Percentiles rank a stretch among this genome's conserved stretches.
phyloP scores from a whole-genome alignment of 2,329 filamentous ascomycete species.

The Penicillium glabrum region DNA sequence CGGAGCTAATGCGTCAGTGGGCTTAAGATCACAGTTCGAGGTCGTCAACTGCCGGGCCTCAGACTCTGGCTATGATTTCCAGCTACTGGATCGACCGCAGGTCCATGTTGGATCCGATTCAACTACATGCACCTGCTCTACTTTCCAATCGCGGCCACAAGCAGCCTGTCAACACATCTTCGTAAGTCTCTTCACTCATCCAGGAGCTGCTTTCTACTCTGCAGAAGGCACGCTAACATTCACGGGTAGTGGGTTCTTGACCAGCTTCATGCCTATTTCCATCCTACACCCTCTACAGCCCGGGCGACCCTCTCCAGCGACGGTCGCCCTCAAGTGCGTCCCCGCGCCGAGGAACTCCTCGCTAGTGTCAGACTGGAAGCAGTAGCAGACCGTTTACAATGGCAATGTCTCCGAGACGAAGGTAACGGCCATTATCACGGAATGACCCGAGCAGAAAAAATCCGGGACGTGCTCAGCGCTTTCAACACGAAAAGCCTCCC shows the following conservation, averaged over 20 bases:
- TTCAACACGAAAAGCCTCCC: conserved; percentile 42
- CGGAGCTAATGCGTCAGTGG: conserved; percentile 34
- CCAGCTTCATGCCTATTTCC: conserved; percentile 38
- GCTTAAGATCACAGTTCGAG: conserved; percentile 33
- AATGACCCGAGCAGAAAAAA: conserved; percentile 40
- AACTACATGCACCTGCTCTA: conserved; percentile 38
- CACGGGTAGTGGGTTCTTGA: conserved; percentile 41
- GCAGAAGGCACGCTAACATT: conserved; percentile 4
- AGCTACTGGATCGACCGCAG: conserved; percentile 35
- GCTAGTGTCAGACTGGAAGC: conserved; percentile 29
- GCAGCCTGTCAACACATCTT: conserved; percentile 45
- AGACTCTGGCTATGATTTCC: conserved; percentile 36
- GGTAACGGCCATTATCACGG: conserved; percentile 19
- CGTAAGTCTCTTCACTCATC: conserved; percentile 29
- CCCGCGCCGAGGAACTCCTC: conserved; percentile 34
- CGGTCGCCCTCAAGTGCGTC: conserved; percentile 31
- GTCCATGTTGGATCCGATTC: conserved; percentile 32
- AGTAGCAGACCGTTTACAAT: conserved; percentile 33
- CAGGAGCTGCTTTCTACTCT: not conserved
- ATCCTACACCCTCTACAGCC: conserved; percentile 26
- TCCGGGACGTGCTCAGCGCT: conserved; percentile 47
- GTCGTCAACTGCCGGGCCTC: conserved; percentile 34
- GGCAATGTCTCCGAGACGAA: conserved; percentile 34
- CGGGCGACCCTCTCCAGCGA: conserved; percentile 32
- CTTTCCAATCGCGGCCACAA: conserved; percentile 29